Conservation (phyloP, 176 grass and related monocot species). For the Chrysopogon serrulatus region DNA sequence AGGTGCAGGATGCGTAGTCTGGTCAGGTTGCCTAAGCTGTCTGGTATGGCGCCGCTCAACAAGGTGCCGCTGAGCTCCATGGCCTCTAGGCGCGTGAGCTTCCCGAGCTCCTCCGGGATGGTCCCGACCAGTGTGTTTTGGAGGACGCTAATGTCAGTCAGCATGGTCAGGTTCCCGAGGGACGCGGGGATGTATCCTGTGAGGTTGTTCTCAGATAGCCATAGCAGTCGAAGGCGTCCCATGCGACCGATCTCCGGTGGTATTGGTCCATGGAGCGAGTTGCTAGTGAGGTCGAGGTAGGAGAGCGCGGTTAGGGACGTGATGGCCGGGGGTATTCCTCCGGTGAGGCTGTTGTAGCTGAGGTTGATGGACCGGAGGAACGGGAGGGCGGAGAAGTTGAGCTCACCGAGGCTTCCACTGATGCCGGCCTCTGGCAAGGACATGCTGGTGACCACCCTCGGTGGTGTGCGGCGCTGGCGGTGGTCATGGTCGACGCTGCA, state of each 20-base stretch:
- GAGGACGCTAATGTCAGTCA: not conserved
- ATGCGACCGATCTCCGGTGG: not conserved
- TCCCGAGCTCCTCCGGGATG: not conserved
- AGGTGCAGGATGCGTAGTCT: not conserved
- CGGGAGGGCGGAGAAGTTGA: not conserved
- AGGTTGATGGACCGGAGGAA: not conserved
- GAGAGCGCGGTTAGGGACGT: not conserved
- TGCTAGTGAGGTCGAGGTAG: not conserved
- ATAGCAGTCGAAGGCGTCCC: not conserved
- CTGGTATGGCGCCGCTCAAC: not conserved
- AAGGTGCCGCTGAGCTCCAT: not conserved
- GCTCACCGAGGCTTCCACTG: not conserved
- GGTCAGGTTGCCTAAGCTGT: not conserved
- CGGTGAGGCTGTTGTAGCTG: not conserved
- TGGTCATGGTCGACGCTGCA: not conserved
- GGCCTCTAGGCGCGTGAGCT: not conserved
- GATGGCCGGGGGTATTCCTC: not conserved
- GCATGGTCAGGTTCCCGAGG: constrained; percentile 13
- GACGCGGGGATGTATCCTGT: not conserved
- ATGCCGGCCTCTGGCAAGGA: not conserved
- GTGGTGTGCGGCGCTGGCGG: not conserved
- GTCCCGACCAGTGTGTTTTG: not conserved
- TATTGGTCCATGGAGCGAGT: not conserved
- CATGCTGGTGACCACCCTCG: not conserved
- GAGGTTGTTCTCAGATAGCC: not conserved